Conservation (phyloP, 805 yeast species). For the Candida broadrunensis region DNA sequence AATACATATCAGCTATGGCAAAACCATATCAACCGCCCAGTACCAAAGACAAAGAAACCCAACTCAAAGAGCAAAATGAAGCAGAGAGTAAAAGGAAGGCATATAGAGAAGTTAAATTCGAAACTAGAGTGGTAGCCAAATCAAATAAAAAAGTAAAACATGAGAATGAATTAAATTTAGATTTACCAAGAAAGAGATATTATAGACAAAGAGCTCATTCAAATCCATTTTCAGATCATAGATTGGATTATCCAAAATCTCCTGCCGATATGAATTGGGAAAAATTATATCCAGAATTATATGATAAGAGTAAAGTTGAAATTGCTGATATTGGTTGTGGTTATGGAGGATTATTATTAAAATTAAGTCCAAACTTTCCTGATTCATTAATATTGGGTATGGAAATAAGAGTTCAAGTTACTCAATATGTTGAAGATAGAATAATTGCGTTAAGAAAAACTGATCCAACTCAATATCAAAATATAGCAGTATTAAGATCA, state of each 20-base stretch:
- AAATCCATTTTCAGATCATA: slow-evolving; percentile 94
- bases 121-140: slow-evolving; percentile 41
- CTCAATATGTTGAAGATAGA: slow-evolving; percentile 94
- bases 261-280: slow-evolving; percentile 91
- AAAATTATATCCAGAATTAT: slow-evolving; percentile 63
- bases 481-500: slow-evolving; percentile 87
- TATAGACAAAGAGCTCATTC: slow-evolving; percentile 98
- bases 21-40: slow-evolving; percentile 3
- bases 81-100: slow-evolving; percentile 43
- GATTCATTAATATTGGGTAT: slow-evolving; percentile 79
- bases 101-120: slow-evolving; percentile 48
- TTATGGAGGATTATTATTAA: slow-evolving; percentile 85
- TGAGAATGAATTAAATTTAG: slow-evolving; percentile 28
- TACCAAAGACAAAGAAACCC: slow-evolving; percentile 15
- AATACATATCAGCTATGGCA: slow-evolving; percentile 5
- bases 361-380: slow-evolving; percentile 75
- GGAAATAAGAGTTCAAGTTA: slow-evolving; percentile 98
- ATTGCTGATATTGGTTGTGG: slow-evolving; percentile 98
- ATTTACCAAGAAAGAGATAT: slow-evolving; percentile 78
- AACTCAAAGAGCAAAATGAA: slow-evolving; percentile 18
- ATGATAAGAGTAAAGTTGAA: slow-evolving; percentile 57
- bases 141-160: slow-evolving; percentile 43
- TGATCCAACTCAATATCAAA: slow-evolving; percentile 54
- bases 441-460: slow-evolving; percentile 81
- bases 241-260: slow-evolving; percentile 77